Evolutionary conservation across 306 rosid species (phyloP).

Genomic region (Cucurbita argyrosperma): DNA sequence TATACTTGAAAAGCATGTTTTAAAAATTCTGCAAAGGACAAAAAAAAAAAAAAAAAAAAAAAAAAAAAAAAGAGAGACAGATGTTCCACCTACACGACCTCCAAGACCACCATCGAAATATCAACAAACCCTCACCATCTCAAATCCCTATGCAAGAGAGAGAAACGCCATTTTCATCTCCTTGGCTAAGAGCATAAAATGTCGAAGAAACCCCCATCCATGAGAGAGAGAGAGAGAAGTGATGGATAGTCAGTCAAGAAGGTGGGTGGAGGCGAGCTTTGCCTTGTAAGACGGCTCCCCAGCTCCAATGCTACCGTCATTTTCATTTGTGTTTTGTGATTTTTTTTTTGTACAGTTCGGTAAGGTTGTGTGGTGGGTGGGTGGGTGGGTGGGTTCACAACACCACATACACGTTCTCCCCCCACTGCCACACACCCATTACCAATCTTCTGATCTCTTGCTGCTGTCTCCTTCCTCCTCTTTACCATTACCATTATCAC

Average conservation of each 20-base stretch:
- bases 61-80: neutral
- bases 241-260: neutral
- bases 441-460: neutral
- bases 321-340: neutral
- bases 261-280: neutral
- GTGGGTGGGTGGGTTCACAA: too few species aligned
- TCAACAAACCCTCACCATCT: neutral
- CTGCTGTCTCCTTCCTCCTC: neutral
- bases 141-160: too few species aligned
- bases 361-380: neutral
- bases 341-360: neutral
- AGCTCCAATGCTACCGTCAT: neutral
- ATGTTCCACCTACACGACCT: slow-evolving; percentile 1
- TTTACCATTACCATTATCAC: neutral
- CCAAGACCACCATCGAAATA: neutral
- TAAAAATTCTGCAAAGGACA: neutral
- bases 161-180: too few species aligned
- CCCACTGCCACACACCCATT: neutral
- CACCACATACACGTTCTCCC: too few species aligned
- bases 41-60: neutral
- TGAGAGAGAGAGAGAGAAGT: neutral
- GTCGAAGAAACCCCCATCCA: neutral
- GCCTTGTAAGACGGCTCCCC: neutral
- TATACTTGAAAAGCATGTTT: neutral
- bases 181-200: neutral